These are phyloP conservation scores for Leishmania arabica DNA, from an alignment of 208 protist species.

Conservation along the genomic window DNA sequence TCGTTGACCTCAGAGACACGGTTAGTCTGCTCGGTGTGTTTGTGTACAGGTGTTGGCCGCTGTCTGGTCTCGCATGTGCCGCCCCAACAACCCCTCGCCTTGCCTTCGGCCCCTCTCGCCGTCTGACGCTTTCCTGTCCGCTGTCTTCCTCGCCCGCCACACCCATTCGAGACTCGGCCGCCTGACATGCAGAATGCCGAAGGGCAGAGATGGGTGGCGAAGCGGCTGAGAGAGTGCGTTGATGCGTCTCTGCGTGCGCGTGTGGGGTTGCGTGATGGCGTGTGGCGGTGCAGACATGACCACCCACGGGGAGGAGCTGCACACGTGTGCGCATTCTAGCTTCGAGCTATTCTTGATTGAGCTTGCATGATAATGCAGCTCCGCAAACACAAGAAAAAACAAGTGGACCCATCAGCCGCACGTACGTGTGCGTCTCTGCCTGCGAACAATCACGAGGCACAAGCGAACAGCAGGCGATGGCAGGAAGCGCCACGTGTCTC, in stretches of 20 bases:
- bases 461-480: not conserved
- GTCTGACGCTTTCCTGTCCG: not conserved
- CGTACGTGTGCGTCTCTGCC: not conserved
- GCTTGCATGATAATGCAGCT: not conserved
- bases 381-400: not conserved
- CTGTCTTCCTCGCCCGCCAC: not conserved
- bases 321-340: not conserved
- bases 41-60: too few species aligned
- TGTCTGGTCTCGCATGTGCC: not conserved
- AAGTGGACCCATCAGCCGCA: not conserved
- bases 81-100: not conserved
- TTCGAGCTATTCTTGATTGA: not conserved
- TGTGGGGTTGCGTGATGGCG: not conserved
- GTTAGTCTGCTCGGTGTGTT: too few species aligned
- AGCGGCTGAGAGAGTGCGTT: not conserved
- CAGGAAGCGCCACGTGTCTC: not conserved
- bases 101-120: not conserved
- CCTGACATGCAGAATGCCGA: not conserved
- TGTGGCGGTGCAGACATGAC: not conserved
- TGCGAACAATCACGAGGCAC: not conserved
- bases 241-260: not conserved
- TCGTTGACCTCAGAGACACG: too few species aligned
- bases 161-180: not conserved
- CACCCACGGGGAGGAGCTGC: not conserved
- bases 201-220: not conserved